Base-by-base conservation (phyloP, 148 eudicot genomes). In the Nepenthes gracilis region DNA sequence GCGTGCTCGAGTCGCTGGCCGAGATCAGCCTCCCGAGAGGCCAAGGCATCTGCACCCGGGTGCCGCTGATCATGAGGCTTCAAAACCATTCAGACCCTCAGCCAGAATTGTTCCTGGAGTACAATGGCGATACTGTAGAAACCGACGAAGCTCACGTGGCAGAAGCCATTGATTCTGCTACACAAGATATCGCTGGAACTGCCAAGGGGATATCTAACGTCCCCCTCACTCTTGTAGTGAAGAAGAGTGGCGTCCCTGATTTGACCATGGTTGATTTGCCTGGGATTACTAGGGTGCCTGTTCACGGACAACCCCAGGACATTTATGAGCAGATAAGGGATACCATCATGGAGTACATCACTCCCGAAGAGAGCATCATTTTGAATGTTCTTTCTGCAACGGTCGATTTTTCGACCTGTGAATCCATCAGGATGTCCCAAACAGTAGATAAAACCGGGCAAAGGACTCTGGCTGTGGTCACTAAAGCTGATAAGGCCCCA, bases 391-490 rank as follows among this genome's bases (percentile, higher is more conserved):
- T 54, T 57, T 76, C 55, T 5, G 48, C 48, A 11, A 11, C 6
- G 11, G 6, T 45, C 48, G 48, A 45, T 45, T 45, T 45, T 11
- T 48, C 77, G 34, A 74, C 69, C 1, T 68, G 69, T 35, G 73
- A 74, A 63, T 74, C 77, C 7, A 77, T 72, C 6, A 55, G 67
- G 59, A 65, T 77, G 74, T 77, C 77, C 0, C 77, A 66, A 35
- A 63, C 43, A 47, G 80, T 69, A 12, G 80, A 77, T 15, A 69
- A 14, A 32, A 61, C 66, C 1, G 77, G 77, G 36, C 36, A 54
- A 47, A 71, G 79, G 55, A 76, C 75, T 1, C 59, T 76, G 0
- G 79, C 75, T 1, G 79, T 76, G 0, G 72, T 76, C 2, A 76
- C 79, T 0, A 77, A 77, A 23, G 57, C 70, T 1, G 80, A 77